Evolutionary conservation across 164 flowering plant genomes (phyloP), one percentile per base, ranked within the genome.

Genomic region (Vitis rupestris): DNA sequence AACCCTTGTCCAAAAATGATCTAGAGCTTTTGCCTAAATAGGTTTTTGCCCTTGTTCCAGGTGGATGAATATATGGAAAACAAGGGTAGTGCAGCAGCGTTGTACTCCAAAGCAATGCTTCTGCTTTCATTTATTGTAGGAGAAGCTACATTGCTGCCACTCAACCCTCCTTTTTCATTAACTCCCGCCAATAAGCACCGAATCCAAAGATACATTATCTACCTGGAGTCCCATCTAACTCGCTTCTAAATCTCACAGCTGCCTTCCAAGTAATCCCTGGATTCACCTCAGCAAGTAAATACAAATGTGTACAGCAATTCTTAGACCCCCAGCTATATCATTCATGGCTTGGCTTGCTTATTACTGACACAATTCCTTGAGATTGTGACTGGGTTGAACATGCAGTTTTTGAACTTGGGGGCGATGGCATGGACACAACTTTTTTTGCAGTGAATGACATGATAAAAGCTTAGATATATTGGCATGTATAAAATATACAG

Each of bases 161-260:
- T 86, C 67, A 82, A 73, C 66, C 87, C 87, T 49, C 85, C 85
- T 58, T 85, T 87, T 76, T 71, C 69, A 30, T 59, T 84, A 59
- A 58, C 77, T 50, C 69, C 63, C 16, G 65, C 74, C 29, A 70
- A 72, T 62, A 73, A 74, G 78, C 70, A 80, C 67, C 78, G 81
- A 70, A 77, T 87, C 29, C 77, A 76, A 10, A 70, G 51, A 55
- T 87, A 80, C 72, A 84, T 84, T 50, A 7, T 10, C 59, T 65
- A 56, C 61, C 68, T 85, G 65, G 78, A 81, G 72, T 63, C 64
- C n/a, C 83, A 58, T 48, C 79, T 58, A 58, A 73, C 66, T 37
- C 73, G 66, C 53, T 76, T 73, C 17, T 70, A 70, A 50, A 67
- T 47, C 51, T 51, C 56, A 13, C 65, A 55, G 19, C 69, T 54